Base-by-base conservation (phyloP, 768 basidiomycete genomes). In the Mycena maculata region DNA sequence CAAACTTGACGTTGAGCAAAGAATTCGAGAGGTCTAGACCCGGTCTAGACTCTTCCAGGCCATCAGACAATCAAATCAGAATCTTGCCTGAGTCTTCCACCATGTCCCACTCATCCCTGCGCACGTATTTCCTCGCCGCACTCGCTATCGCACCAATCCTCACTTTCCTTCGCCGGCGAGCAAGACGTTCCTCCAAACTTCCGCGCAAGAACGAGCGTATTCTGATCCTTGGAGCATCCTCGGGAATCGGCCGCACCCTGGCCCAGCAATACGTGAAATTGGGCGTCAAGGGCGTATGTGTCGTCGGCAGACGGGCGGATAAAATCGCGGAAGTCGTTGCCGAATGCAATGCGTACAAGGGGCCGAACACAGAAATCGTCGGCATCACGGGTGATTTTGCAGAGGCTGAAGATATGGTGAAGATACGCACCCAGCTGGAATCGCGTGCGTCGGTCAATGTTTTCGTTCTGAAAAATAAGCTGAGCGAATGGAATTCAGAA, bases 221-320 rank as follows among this genome's bases (percentile, higher is more conserved):
- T 8, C 76, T 98, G 2, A 81, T 98, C 52, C 76, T 98, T 9
- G 96, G 96, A 7, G 94, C 91, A 1, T 92, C 93, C 2, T 90
- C 90, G 50, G 96, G 96, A 0, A 88, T 97, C 27, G 96, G 96
- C 1, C 84, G 86, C 45, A 81, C 85, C 5, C 80, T 96, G 47
- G 93, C 94, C 1, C 80, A 83, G 15, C 80, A 85, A 67, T 96
- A 96, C 71, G 89, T 92, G 6, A 75, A 81, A 59, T 83, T 92
- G n/a, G 94, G 94, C 9, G 93, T 63, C 93, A 9, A 82, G 81
- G 56, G 85, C 92, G 9, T 95, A 1, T 66, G 91, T 73, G 72
- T 96, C 18, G 89, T 94, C 9, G 93, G 92, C 0, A 83, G 95
- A 31, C 80, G 92, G 60, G 77, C 79, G 42, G 78, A 77, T 1